Percentiles rank a stretch among this genome's conserved stretches.
Conservation (phyloP, 1,139 yeast genomes). For the Kluyveromyces sp. region DNA sequence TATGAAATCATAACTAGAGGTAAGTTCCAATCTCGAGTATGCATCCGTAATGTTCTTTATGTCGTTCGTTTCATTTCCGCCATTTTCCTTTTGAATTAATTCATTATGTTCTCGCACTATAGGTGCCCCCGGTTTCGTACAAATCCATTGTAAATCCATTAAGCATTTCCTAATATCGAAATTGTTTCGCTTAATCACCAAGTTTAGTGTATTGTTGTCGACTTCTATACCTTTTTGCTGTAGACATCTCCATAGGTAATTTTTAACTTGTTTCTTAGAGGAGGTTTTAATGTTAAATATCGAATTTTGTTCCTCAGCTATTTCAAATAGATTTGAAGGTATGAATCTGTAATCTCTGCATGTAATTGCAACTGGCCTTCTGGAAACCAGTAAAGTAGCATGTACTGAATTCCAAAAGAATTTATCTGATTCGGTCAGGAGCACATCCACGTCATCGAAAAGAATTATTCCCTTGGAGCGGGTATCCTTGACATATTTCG, state of each 20-base stretch:
- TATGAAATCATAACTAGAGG: constrained; percentile 38
- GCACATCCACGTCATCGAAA: constrained; percentile 78
- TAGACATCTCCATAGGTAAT: constrained; percentile 32
- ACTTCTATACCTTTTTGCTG: constrained; percentile 34
- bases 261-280: constrained; percentile 23
- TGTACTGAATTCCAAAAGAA: constrained; percentile 74
- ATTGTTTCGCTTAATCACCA: constrained; percentile 31
- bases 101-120: background rate
- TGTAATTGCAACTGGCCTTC: constrained; percentile 76
- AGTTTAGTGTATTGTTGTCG: constrained; percentile 29
- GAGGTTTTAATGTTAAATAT: constrained; percentile 30
- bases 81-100: too few species aligned
- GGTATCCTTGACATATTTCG: constrained; percentile 62
- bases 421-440: constrained; percentile 67
- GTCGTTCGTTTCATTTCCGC: background rate
- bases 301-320: constrained; percentile 39
- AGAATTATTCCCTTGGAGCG: constrained; percentile 60
- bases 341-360: constrained; percentile 51
- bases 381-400: constrained; percentile 54
- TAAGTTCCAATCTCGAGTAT: constrained; percentile 28
- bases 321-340: constrained; percentile 46
- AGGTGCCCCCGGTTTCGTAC: constrained; percentile 11
- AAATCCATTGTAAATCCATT: constrained; percentile 49
- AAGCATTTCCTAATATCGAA: constrained; percentile 52
- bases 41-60: constrained; percentile 8